Evolutionary conservation across 1,284 basidiomycete genomes (phyloP), one percentile per base, ranked within the genome.

Genomic region (Heterobasidion occidentale): DNA sequence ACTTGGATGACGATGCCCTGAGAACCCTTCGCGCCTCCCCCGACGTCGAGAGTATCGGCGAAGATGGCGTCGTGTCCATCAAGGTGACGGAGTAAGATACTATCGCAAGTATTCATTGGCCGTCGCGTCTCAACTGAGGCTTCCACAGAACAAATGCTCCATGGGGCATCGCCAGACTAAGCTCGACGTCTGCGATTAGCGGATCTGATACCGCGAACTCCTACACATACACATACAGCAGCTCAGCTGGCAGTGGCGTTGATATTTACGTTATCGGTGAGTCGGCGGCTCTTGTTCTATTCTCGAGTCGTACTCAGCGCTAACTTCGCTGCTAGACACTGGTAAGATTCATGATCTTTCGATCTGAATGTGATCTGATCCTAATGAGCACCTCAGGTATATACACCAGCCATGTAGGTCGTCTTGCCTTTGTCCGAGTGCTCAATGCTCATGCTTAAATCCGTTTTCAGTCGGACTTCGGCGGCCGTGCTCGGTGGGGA

Each of bases 401-500:
- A 69, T 83, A 83, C 71, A 75, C 82, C 59, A 68, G 77, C 56
- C 84, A 87, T 68, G 76, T 76, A 56, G n/a, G n/a, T 44, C 27
- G 3, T 36, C 4, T 50, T 34, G 14, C 7, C n/a, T 44, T 33
- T n/a, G 17, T 8, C 38, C 12, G 38, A 3, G 11, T 15, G n/a
- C 27, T 11, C 12, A 12, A 4, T 15, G n/a, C 27, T 11, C 12
- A 12, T 27, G 6, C 20, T 33, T 33, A 36, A 17, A 17, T 20
- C 20, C 15, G 11, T 9, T 20, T 17, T 15, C 55, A 75, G 73
- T 58, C 58, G 60, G 81, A 89, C 67, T 87, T 92, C 64, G 79
- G 83, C 63, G 85, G 86, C 36, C 83, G 88, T 58, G 88, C 88
- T 56, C 61, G 61, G 57, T 85, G 83, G 83, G 85, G 84, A 54